Evolutionary conservation across 805 yeast species (phyloP).

Genomic region (Lachancea thermotolerans): DNA sequence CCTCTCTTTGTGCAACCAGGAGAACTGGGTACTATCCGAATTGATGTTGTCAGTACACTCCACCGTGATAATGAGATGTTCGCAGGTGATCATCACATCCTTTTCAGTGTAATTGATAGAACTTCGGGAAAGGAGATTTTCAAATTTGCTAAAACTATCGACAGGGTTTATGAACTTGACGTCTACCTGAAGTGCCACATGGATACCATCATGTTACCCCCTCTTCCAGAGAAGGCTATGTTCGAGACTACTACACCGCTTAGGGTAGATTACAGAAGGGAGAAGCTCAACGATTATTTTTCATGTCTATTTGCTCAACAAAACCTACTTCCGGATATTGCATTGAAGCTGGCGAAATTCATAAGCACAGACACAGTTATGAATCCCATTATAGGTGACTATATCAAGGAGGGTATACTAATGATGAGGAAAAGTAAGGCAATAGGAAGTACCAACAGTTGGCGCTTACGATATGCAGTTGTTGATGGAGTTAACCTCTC

Average conservation of each 20-base stretch:
- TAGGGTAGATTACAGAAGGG: conserved; percentile 56
- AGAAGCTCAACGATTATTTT: conserved; percentile 52
- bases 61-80: conserved; percentile 33
- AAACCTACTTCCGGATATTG: conserved; percentile 46
- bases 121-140: conserved; percentile 62
- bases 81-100: conserved; percentile 51
- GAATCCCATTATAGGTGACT: conserved; percentile 50
- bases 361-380: conserved; percentile 62
- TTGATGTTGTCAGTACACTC: conserved; percentile 45
- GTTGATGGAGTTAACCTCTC: conserved; percentile 53
- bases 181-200: conserved; percentile 47
- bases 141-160: conserved; percentile 58
- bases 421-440: conserved; percentile 50
- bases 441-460: conserved; percentile 48
- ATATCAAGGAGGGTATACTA: conserved; percentile 56
- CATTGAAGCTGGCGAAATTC: conserved; percentile 52
- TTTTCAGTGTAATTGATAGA: conserved; percentile 59
- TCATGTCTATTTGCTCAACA: conserved; percentile 49
- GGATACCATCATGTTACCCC: conserved; percentile 43
- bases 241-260: conserved; percentile 50
- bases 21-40: conserved; percentile 45
- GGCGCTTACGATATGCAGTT: conserved; percentile 68
- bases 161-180: conserved; percentile 59
- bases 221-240: conserved; percentile 55
- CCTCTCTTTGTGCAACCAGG: conserved; percentile 53